Evolutionary conservation across 495 filamentous ascomycete species (phyloP).

Genomic region (Aspergillus indologenus): DNA sequence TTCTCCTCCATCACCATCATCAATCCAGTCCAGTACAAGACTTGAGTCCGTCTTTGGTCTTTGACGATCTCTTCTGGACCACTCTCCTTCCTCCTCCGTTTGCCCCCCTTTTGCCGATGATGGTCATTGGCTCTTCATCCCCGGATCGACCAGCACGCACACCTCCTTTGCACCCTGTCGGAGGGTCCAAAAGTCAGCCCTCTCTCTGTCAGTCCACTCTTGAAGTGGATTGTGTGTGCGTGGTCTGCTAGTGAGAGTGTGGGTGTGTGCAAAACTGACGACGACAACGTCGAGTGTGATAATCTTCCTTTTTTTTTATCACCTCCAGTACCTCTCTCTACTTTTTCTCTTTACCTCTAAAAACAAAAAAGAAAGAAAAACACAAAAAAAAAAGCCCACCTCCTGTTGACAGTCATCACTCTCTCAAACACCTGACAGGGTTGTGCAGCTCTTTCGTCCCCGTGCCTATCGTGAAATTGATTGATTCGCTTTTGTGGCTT

Average conservation of each 20-base stretch:
- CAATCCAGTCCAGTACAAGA: not conserved
- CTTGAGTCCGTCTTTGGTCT: not conserved
- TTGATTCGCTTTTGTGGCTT: not conserved
- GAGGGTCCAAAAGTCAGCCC: slow-evolving; percentile 3
- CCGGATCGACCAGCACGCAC: slow-evolving; percentile 5
- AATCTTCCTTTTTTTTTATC: not conserved
- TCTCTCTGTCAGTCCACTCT: not conserved
- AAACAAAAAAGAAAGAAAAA: not conserved
- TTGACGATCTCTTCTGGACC: not conserved
- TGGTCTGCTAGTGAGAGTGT: not conserved
- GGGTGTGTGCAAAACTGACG: not conserved
- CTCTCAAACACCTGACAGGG: not conserved
- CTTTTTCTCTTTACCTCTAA: not conserved
- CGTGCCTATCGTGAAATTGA: not conserved
- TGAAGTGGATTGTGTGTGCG: not conserved
- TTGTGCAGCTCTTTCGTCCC: not conserved
- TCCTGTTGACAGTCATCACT: not conserved
- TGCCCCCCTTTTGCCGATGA: slow-evolving; percentile 2
- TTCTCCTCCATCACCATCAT: not conserved
- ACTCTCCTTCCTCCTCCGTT: not conserved
- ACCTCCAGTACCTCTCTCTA: not conserved
- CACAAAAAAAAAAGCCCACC: not conserved
- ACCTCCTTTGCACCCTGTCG: slow-evolving; percentile 3
- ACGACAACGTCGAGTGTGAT: not conserved
- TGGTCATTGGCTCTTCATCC: slow-evolving; percentile 7